These are phyloP conservation scores for Lactifluus echinatus DNA, from an alignment of 768 basidiomycete species.

Conservation along the genomic window DNA sequence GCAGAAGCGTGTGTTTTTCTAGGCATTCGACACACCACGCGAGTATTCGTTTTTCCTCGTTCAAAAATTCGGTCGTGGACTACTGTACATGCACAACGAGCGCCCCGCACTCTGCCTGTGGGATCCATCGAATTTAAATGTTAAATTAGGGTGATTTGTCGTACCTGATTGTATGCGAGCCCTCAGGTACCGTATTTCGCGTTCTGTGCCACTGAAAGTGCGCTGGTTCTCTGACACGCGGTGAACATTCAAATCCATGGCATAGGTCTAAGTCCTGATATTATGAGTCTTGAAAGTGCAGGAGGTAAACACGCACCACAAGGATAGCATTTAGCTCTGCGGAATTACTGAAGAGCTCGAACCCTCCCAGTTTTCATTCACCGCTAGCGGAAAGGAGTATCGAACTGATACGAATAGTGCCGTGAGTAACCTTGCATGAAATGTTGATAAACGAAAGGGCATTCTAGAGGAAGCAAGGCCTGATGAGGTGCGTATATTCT, in stretches of 20 bases:
- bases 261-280: conserved; percentile 47
- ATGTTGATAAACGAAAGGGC: conserved; percentile 90
- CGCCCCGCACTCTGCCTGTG: too few relatives aligned
- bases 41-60: too few relatives aligned
- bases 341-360: conserved; percentile 79
- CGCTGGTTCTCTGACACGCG: conserved; percentile 86
- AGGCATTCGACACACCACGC: too few relatives aligned
- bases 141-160: too few relatives aligned
- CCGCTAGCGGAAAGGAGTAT: conserved; percentile 89
- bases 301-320: conserved; percentile 51
- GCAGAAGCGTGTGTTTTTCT: too few relatives aligned
- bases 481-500: not conserved
- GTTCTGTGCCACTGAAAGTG: too few relatives aligned
- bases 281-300: conserved; percentile 11
- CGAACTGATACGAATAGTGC: conserved; percentile 61
- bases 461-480: not conserved
- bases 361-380: conserved; percentile 95
- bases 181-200: too few relatives aligned
- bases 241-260: conserved; percentile 48
- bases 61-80: too few relatives aligned
- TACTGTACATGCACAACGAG: too few relatives aligned
- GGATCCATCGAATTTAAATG: too few relatives aligned
- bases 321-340: conserved; percentile 71
- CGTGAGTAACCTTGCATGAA: conserved; percentile 73
- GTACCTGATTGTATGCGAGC: too few relatives aligned